Base-by-base conservation (phyloP, 164 flowering plant genomes). In the Stephania cephalantha region DNA sequence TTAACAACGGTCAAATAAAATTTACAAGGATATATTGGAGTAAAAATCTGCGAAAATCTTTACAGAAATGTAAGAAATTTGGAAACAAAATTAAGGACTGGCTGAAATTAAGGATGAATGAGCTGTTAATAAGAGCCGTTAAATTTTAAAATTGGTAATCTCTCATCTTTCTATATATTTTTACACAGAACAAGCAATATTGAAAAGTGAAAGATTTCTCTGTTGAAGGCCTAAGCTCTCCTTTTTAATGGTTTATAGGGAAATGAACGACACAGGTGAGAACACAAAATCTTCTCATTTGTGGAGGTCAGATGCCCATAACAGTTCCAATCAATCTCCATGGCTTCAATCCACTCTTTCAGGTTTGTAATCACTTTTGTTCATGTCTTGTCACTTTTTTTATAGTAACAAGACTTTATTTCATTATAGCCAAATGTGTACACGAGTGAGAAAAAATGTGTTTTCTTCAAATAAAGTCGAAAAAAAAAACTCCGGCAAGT, bases 341-440 rank as follows among this genome's bases (percentile, higher is more conserved):
- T 82, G 86, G 88, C 86, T 84, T 72, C 85, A 78, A 20, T 17
- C 75, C 44, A 81, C 82, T 76, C 78, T 85, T 46, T 79, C 84
- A 78, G 85, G 88, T 82, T 7, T 63, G 65, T 1, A 52, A 44
- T 67, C n/a, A n/a, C 29, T 67, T 30, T 18, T 58, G 42, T 35
- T 35, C 42, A 35, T 35, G 42, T 2, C 2, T 35, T 35, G 42
- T 35, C 42, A 35, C 42, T 35, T 35, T 35, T 0, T 35, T 35
- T 35, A 35, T 35, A 35, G 42, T 2, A 35, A 35, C 42, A 0
- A 35, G 4, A 35, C 3, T 35, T 35, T 35, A 35, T 35, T 35
- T 35, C 4, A 2, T 2, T 35, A 35, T 35, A 35, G 3, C 4
- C 42, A 35, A 35, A 35, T 35, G 2, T 35, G 4, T 35, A 35